Conservation (phyloP, 202 grass and related monocot genomes). For the Setaria italica region DNA sequence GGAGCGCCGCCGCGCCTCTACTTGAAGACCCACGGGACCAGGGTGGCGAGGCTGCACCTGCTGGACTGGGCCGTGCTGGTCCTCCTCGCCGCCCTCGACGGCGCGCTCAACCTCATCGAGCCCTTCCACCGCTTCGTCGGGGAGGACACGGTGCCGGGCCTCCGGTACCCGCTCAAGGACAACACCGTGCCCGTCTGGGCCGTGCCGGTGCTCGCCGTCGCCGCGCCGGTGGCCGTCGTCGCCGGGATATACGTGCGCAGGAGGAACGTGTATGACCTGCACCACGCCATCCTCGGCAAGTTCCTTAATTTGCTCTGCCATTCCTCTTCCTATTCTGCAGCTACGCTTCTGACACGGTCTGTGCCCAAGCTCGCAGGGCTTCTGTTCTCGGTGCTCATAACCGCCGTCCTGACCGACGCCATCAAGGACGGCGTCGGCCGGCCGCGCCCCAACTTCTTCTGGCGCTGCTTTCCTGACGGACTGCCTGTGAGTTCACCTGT, state of each 20-base stretch:
- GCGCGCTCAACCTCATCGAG: constrained; percentile 58
- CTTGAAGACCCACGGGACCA: constrained; percentile 42
- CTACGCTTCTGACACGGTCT: background rate
- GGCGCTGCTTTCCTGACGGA: constrained; percentile 75
- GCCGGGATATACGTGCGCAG: constrained; percentile 59
- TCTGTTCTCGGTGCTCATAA: constrained; percentile 69
- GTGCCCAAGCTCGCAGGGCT: constrained; percentile 37
- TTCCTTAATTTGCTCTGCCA: background rate
- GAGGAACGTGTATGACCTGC: constrained; percentile 74
- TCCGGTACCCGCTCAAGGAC: constrained; percentile 61
- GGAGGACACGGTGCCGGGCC: constrained; percentile 56
- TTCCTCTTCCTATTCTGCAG: background rate
- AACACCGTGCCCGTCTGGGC: constrained; percentile 80
- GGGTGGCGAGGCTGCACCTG: constrained; percentile 53
- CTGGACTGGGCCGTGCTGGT: constrained; percentile 62
- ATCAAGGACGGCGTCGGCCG: constrained; percentile 71
- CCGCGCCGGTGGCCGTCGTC: constrained; percentile 45
- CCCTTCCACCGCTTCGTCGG: constrained; percentile 68
- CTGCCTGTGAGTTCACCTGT: constrained; percentile 17
- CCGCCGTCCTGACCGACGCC: constrained; percentile 68
- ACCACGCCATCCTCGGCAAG: constrained; percentile 65
- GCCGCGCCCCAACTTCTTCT: constrained; percentile 70
- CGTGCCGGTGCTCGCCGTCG: constrained; percentile 61
- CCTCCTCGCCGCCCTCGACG: constrained; percentile 47
- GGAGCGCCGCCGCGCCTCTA: background rate